Percentiles rank a stretch among this genome's conserved stretches.
Evolutionary conservation across 2,329 filamentous ascomycete species (phyloP).

Genomic region (Phyllosticta paracitricarpa): DNA sequence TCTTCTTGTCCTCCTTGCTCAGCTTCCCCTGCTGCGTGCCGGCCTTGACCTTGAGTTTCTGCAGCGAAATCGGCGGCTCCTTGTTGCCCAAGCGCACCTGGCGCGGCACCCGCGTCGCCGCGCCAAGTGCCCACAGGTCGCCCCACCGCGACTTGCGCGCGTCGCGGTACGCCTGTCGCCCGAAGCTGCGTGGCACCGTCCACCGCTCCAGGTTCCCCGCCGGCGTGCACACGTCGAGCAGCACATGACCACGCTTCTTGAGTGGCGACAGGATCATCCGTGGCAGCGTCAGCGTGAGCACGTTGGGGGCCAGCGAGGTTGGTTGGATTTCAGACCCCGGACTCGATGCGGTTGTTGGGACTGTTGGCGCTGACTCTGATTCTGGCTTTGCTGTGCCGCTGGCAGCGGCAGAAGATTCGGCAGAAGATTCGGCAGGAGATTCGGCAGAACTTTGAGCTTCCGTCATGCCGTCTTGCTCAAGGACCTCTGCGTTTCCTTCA

Average conservation of each 20-base stretch:
- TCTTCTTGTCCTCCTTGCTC: conserved; percentile 27
- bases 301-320: conserved; percentile 17
- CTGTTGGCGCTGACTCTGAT: not conserved
- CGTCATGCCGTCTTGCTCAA: not conserved
- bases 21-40: conserved; percentile 14
- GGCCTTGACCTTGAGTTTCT: conserved; percentile 22
- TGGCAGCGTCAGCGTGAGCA: conserved; percentile 57
- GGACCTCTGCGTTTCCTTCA: not conserved
- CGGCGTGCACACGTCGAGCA: conserved; percentile 83
- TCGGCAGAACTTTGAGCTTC: too few species aligned
- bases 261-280: conserved; percentile 69
- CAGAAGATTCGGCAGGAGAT: not conserved
- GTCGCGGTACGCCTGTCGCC: conserved; percentile 76
- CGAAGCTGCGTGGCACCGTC: conserved; percentile 77
- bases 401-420: not conserved
- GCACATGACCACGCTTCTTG: conserved; percentile 81
- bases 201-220: conserved; percentile 80
- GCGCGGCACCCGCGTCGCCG: conserved; percentile 66
- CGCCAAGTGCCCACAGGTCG: conserved; percentile 89
- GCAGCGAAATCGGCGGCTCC: conserved; percentile 24
- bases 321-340: not conserved
- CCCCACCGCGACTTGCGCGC: conserved; percentile 87
- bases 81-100: conserved; percentile 49
- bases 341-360: not conserved
- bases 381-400: not conserved